Percentiles rank a stretch among this genome's conserved stretches.
These are phyloP conservation scores for Lagerstroemia speciosa DNA, from an alignment of 345 rosid species.

Conservation along the genomic window DNA sequence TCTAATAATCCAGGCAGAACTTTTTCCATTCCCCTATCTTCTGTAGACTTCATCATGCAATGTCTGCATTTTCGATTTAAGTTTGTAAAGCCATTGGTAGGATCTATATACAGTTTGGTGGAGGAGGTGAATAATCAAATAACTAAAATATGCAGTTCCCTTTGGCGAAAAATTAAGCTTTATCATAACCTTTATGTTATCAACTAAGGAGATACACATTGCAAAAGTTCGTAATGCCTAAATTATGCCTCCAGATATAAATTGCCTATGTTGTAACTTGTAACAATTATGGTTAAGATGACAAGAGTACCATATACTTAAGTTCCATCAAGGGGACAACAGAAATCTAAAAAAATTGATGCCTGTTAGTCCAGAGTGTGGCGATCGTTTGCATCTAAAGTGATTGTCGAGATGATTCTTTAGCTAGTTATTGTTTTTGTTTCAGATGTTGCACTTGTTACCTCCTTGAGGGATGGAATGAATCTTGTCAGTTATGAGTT, in stretches of 20 bases:
- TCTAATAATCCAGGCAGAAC: background rate
- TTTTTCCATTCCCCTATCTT: background rate
- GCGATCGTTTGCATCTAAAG: background rate
- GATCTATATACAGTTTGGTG: background rate
- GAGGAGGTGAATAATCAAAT: background rate
- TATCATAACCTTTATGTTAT: background rate
- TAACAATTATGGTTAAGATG: background rate
- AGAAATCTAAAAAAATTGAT: background rate
- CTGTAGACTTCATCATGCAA: background rate
- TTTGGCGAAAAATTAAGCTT: background rate
- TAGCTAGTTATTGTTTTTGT: background rate
- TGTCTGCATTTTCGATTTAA: background rate
- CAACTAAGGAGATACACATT: background rate
- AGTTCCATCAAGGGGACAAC: background rate
- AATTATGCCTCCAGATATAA: background rate
- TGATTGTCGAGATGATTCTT: background rate
- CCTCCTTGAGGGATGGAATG: constrained; percentile 99
- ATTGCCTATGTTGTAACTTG: background rate
- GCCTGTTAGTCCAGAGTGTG: background rate
- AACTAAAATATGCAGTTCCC: background rate
- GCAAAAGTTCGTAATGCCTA: background rate
- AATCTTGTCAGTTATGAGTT: constrained; percentile 98
- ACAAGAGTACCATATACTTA: background rate
- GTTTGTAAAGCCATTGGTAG: background rate
- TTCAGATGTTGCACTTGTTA: constrained; percentile 93